Conservation (phyloP, 768 basidiomycete genomes). For the Auricularia cornea region DNA sequence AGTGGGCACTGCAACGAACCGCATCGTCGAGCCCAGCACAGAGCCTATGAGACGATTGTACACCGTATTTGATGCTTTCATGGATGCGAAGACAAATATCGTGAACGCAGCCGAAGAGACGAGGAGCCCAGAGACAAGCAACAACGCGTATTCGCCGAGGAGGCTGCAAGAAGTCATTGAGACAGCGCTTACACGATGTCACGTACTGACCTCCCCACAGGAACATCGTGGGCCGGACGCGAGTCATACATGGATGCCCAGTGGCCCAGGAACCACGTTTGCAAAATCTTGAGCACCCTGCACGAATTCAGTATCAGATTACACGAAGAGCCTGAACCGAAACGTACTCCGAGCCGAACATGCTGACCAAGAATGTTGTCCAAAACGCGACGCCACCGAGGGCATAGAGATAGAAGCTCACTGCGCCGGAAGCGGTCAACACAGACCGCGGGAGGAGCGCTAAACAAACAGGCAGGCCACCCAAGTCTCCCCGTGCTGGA, state of each 20-base stretch:
- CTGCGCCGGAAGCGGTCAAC: slow-evolving; percentile 10
- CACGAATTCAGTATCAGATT: slow-evolving; percentile 9
- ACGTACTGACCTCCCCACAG: slow-evolving; percentile 5
- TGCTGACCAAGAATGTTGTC: slow-evolving; percentile 4
- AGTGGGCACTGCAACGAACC: neutral
- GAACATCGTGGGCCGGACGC: slow-evolving; percentile 13
- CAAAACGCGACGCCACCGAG: slow-evolving; percentile 3
- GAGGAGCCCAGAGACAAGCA: slow-evolving; percentile 25
- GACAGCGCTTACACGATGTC: too few species aligned
- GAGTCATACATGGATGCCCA: slow-evolving; percentile 37
- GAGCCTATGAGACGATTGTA: slow-evolving; percentile 3
- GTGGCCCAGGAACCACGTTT: slow-evolving; percentile 38
- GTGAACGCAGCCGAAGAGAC: slow-evolving; percentile 26
- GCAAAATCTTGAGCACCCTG: slow-evolving; percentile 19
- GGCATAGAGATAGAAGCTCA: slow-evolving; percentile 20
- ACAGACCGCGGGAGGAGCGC: neutral
- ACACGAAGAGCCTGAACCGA: neutral
- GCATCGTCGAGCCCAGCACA: slow-evolving; percentile 6
- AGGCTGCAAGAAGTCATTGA: slow-evolving; percentile 36
- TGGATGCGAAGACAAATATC: neutral
- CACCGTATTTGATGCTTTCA: slow-evolving; percentile 2
- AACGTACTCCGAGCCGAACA: neutral
- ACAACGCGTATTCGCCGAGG: slow-evolving; percentile 32
- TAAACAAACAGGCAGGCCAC: slow-evolving; percentile 6
- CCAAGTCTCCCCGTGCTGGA: slow-evolving; percentile 8